Base-by-base conservation (phyloP, 1,284 basidiomycete genomes). In the Leccinum holopus region DNA sequence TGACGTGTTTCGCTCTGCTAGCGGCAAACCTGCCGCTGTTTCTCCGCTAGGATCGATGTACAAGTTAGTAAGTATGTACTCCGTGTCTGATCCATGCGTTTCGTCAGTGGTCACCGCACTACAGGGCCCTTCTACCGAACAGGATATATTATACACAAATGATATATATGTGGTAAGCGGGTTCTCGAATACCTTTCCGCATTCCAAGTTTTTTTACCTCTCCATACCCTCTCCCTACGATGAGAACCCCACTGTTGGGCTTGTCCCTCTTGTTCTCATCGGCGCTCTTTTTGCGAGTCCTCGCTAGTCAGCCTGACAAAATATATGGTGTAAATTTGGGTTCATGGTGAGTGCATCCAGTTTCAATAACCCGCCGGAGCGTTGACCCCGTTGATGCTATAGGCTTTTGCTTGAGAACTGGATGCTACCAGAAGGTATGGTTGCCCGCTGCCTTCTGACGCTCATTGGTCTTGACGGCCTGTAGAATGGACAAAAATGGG, bases 241-340 rank as follows among this genome's bases (percentile, higher is more conserved):
- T 76, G 72, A 72, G 44, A 60, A 62, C 59, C 60, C 39, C 64
- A 3, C 28, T 70, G 2, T 28, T 66, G 6, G 60, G 47, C 25
- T 52, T 71, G 7, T 63, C 60, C 35, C 52, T 76, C 9, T 63
- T 57, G 28, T 55, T 74, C 9, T 66, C 55, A 1, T 63, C 59
- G 28, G 51, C 63, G 21, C 61, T 75, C 58, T 62, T 71, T 52
- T 60, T 62, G 3, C 60, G 47, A 4, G 64, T 61, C 52, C 55
- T 65, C 16, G 70, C 69, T 5, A 63, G 66, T 28, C 63, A 57
- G 25, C 67, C 73, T 32, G 25, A 74, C 63, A 83, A 84, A 61
- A 81, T 83, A 25, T 82, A 84, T 63, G 83, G 83, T 51, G 83
- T 84, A 7, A 84, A 85, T 66, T 65, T 84, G 37, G 82, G 82